Evolutionary conservation across 2,329 filamentous ascomycete species (phyloP).

Genomic region (Fusarium ambrosium): DNA sequence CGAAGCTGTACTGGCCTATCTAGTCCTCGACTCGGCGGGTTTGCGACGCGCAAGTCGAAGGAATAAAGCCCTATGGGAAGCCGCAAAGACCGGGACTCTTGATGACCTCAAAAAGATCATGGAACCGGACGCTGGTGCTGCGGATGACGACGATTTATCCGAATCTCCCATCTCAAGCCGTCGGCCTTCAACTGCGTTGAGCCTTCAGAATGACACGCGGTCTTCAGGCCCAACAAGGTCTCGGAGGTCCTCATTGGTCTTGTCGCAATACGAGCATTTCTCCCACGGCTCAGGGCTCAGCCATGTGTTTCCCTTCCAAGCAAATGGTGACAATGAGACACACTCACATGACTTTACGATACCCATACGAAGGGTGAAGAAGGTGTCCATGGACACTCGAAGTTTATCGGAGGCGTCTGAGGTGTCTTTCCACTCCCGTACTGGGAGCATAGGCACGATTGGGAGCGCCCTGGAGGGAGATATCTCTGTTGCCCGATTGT

Average conservation of each 20-base stretch:
- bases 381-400: constrained; percentile 88
- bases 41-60: constrained; percentile 86
- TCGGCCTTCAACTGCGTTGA: constrained; percentile 63
- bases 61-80: constrained; percentile 91
- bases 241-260: constrained; percentile 57
- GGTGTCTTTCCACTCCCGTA: constrained; percentile 84
- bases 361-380: constrained; percentile 72
- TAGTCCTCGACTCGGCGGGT: constrained; percentile 84
- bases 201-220: constrained; percentile 58
- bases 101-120: constrained; percentile 82
- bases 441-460: constrained; percentile 82
- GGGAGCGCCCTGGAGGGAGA: constrained; percentile 85
- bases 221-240: constrained; percentile 42
- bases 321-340: constrained; percentile 59
- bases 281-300: constrained; percentile 73
- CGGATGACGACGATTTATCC: constrained; percentile 60
- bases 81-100: constrained; percentile 82
- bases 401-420: constrained; percentile 91
- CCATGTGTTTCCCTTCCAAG: constrained; percentile 93
- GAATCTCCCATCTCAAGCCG: constrained; percentile 58
- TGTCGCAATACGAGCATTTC: constrained; percentile 63
- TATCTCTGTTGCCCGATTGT: constrained; percentile 82
- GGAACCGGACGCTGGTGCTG: constrained; percentile 73
- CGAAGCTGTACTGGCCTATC: constrained; percentile 91
- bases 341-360: constrained; percentile 44